A percentile compares a stretch with the other conserved stretches of the same genome.
phyloP scores from a whole-genome alignment of 2,329 filamentous ascomycete genomes.

The Fusarium equiseti region DNA sequence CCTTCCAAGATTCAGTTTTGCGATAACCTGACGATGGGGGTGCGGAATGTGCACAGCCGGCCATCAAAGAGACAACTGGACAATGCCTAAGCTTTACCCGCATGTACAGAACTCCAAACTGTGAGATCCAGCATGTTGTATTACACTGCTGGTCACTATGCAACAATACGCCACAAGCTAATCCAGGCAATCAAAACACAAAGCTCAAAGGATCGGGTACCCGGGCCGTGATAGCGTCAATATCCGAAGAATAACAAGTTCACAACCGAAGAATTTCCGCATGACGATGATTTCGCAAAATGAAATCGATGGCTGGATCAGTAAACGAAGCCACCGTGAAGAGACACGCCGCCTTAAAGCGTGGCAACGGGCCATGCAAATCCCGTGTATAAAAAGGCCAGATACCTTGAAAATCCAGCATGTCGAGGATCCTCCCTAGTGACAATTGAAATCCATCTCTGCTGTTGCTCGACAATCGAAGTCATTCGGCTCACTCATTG shows the following conservation, averaged over 20 bases:
- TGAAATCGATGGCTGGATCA: slow-evolving; percentile 18
- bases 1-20: background rate
- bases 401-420: slow-evolving; percentile 10
- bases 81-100: background rate
- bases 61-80: background rate
- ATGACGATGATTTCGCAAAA: slow-evolving; percentile 11
- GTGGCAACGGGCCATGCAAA: slow-evolving; percentile 12
- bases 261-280: slow-evolving; percentile 45
- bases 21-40: background rate
- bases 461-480: background rate
- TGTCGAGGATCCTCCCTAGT: slow-evolving; percentile 9
- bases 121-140: background rate
- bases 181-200: slow-evolving; percentile 10
- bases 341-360: slow-evolving; percentile 4
- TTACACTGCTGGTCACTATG: slow-evolving; percentile 6
- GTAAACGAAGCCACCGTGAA: slow-evolving; percentile 20
- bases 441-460: slow-evolving; percentile 1
- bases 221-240: slow-evolving; percentile 43
- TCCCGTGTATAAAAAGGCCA: slow-evolving; percentile 19
- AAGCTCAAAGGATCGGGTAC: slow-evolving; percentile 29
- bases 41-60: background rate
- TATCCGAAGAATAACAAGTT: slow-evolving; percentile 42
- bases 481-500: slow-evolving; percentile 2
- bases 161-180: slow-evolving; percentile 7
- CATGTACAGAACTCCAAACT: background rate